These are phyloP conservation scores for Clavariopsis aquatica DNA, from an alignment of 495 filamentous ascomycete genomes.

Conservation along the genomic window DNA sequence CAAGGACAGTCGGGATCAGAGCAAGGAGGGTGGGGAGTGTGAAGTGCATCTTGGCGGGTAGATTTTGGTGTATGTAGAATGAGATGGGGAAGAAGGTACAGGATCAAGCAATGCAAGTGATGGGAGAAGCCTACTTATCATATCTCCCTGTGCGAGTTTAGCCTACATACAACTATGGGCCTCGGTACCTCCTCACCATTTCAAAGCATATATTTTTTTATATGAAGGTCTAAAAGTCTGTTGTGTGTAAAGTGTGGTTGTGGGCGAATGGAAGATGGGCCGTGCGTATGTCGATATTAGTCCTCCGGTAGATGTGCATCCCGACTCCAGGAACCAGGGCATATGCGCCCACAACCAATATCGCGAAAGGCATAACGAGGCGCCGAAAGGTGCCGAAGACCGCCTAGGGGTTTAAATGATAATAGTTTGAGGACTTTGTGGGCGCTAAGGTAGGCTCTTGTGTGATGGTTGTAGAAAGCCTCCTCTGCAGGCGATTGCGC, in stretches of 20 bases:
- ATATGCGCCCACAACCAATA: not conserved
- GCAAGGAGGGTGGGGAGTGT: conserved; percentile 15
- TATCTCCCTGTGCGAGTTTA: not conserved
- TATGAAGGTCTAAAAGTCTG: conserved; percentile 8
- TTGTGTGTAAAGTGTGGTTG: not conserved
- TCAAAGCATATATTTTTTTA: conserved; percentile 38
- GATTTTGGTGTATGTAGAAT: not conserved
- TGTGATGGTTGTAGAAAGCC: not conserved
- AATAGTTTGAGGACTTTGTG: not conserved
- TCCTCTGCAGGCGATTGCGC: too few relatives aligned
- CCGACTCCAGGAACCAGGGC: conserved; percentile 23
- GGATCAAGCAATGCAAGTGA: too few relatives aligned
- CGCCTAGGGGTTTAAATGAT: not conserved
- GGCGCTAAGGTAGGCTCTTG: not conserved
- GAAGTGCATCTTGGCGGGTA: conserved; percentile 27
- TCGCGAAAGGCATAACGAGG: not conserved
- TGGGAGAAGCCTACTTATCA: conserved; percentile 1
- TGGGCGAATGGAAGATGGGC: conserved; percentile 16
- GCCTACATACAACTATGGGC: not conserved
- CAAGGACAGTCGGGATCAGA: conserved; percentile 26
- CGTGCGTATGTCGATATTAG: conserved; percentile 13
- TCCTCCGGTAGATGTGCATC: conserved; percentile 27
- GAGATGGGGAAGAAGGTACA: not conserved
- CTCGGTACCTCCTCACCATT: not conserved
- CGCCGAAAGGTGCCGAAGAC: not conserved